Evolutionary conservation across 768 basidiomycete genomes (phyloP).

Genomic region (Suillus subalutaceus): DNA sequence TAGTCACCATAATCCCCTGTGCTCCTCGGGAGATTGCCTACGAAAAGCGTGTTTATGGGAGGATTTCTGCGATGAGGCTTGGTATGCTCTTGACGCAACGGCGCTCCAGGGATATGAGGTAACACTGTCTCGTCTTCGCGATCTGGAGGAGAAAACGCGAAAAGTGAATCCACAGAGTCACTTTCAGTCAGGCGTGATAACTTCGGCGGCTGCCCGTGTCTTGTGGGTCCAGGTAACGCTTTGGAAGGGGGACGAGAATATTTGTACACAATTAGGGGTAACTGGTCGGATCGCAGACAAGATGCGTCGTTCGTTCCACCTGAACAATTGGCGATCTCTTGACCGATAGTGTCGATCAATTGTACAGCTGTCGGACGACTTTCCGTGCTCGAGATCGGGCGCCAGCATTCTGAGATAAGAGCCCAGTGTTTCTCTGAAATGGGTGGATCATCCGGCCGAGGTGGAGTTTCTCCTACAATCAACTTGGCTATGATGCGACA

Average conservation of each 20-base stretch:
- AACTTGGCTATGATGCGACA: slow-evolving; percentile 1
- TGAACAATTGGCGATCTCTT: background rate
- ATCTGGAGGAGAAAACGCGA: background rate
- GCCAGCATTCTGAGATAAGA: slow-evolving; percentile 14
- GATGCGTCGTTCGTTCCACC: background rate
- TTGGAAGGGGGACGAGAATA: background rate
- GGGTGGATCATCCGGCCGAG: background rate
- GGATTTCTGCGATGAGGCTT: slow-evolving; percentile 73
- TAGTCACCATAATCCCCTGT: slow-evolving; percentile 73
- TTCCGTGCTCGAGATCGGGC: background rate
- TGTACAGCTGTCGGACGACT: slow-evolving; percentile 2
- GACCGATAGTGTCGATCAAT: background rate
- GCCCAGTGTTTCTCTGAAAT: slow-evolving; percentile 7
- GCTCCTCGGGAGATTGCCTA: slow-evolving; percentile 91
- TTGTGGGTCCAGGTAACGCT: background rate
- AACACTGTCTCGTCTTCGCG: background rate
- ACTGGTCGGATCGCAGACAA: background rate
- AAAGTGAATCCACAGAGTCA: background rate
- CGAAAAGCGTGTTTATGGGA: slow-evolving; percentile 96
- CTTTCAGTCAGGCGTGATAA: background rate
- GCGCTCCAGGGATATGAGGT: background rate
- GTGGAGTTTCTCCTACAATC: background rate
- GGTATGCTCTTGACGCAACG: background rate
- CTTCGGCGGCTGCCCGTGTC: background rate
- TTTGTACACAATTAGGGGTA: background rate